phyloP scores from a whole-genome alignment of 441 rosid genomes.

The Adansonia rubrostipa region DNA sequence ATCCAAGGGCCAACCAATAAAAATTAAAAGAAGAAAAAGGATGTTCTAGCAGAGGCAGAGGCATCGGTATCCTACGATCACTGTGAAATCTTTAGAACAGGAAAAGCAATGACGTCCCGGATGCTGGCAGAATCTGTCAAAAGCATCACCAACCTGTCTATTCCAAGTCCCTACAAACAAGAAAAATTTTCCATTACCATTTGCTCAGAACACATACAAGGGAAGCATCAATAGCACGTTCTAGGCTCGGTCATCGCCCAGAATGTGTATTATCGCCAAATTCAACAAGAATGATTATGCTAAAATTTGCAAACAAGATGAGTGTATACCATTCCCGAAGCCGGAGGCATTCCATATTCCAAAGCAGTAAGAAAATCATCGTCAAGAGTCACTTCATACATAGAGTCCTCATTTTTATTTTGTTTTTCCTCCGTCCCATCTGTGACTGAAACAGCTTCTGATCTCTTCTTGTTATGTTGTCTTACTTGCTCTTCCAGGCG shows the following conservation, averaged over 20 bases:
- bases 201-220: not conserved
- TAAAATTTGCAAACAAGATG: not conserved
- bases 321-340: conserved; percentile 87
- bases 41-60: not conserved
- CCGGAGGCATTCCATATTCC: conserved; percentile 99
- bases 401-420: conserved; percentile 58
- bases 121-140: conserved; percentile 85
- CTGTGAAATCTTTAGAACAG: conserved; percentile 70
- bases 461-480: conserved; percentile 82
- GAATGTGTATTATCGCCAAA: not conserved
- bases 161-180: conserved; percentile 78
- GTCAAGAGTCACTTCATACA: conserved; percentile 88
- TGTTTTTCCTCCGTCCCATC: conserved; percentile 36
- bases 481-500: conserved; percentile 96
- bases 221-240: not conserved
- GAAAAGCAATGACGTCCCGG: conserved; percentile 93
- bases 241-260: not conserved
- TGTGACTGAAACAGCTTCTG: conserved; percentile 43
- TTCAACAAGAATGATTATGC: not conserved
- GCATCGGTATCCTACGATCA: conserved; percentile 28
- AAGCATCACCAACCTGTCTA: conserved; percentile 91
- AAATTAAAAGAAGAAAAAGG: not conserved
- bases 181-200: conserved; percentile 15
- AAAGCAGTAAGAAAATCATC: conserved; percentile 93
- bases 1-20: not conserved